These are phyloP conservation scores for Leucocoprinus birnbaumii DNA, from an alignment of 768 basidiomycete species.

Conservation along the genomic window DNA sequence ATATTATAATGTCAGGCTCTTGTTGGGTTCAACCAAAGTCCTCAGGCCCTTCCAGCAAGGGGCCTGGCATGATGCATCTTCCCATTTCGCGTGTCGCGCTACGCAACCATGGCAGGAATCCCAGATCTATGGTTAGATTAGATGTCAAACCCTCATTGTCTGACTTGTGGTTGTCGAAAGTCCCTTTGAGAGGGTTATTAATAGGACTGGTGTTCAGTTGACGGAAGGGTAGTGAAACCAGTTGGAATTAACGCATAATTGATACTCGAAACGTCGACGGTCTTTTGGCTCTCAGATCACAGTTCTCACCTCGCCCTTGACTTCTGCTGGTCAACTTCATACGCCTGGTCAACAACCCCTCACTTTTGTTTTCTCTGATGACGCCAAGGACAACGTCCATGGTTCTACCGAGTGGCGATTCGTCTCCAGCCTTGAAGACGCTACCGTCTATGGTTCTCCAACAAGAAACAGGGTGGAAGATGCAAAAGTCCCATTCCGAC, in stretches of 20 bases:
- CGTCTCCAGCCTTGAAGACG: not conserved
- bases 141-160: not conserved
- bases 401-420: not conserved
- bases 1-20: too few relatives aligned
- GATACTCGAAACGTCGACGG: not conserved
- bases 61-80: too few relatives aligned
- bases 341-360: not conserved
- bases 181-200: not conserved
- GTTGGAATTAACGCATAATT: not conserved
- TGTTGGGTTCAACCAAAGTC: too few relatives aligned
- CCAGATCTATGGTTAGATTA: too few relatives aligned
- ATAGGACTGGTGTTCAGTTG: not conserved
- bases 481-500: slow-evolving; percentile 5
- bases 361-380: not conserved
- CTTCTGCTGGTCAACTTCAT: not conserved
- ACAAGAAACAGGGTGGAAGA: slow-evolving; percentile 2
- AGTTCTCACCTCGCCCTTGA: not conserved
- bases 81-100: too few relatives aligned
- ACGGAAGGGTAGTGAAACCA: slow-evolving; percentile 7
- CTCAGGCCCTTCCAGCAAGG: too few relatives aligned
- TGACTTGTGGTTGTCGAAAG: not conserved
- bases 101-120: too few relatives aligned
- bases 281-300: not conserved
- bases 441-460: not conserved
- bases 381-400: not conserved